phyloP scores from a whole-genome alignment of 2,329 filamentous ascomycete species.

The Paecilomyces variotii region DNA sequence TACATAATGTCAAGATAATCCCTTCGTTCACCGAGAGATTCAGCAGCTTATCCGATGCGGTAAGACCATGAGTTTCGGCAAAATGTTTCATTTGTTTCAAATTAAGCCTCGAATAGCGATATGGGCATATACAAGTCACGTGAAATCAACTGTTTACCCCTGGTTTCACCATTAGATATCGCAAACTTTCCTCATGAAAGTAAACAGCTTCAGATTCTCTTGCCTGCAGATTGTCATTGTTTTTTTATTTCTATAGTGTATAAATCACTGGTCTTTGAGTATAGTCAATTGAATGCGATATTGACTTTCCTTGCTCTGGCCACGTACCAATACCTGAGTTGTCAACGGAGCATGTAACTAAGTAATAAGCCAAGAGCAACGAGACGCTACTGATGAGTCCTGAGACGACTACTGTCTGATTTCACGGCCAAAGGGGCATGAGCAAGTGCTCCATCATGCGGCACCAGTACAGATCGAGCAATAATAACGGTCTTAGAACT shows the following conservation, averaged over 20 bases:
- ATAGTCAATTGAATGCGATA: neutral
- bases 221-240: neutral
- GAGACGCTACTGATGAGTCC: neutral
- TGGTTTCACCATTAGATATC: neutral
- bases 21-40: neutral
- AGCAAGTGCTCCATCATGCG: neutral
- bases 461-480: neutral
- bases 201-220: neutral
- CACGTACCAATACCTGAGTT: neutral
- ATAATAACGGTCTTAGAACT: neutral
- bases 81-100: neutral
- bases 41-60: neutral
- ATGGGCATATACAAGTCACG: neutral
- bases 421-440: neutral
- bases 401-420: neutral
- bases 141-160: neutral
- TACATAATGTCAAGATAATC: neutral
- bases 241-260: too few species aligned
- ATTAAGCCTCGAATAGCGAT: neutral
- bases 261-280: too few species aligned
- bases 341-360: neutral
- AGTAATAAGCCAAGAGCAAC: constrained; percentile 35
- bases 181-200: neutral
- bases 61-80: neutral
- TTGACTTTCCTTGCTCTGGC: neutral